phyloP scores from a whole-genome alignment of 1,139 yeast genomes.

The Saccharomyces hybrid region DNA sequence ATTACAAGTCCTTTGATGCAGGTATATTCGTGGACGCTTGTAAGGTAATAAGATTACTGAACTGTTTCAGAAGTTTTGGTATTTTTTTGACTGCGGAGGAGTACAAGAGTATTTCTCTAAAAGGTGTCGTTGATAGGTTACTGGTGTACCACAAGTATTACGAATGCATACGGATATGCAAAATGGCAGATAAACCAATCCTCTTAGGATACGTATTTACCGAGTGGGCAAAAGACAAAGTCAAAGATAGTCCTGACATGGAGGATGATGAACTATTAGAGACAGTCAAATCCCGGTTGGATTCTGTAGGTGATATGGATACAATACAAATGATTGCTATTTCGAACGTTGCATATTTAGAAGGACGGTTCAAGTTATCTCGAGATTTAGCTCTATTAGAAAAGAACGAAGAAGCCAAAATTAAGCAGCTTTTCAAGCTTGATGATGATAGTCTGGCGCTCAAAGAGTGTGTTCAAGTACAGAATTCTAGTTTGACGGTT shows the following conservation, averaged over 20 bases:
- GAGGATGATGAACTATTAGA: conserved; percentile 53
- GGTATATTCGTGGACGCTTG: conserved; percentile 48
- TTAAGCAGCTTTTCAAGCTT: conserved; percentile 57
- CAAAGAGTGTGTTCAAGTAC: conserved; percentile 57
- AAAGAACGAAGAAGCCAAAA: conserved; percentile 53
- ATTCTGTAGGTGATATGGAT: conserved; percentile 18
- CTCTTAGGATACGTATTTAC: conserved; percentile 39
- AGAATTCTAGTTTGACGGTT: conserved; percentile 56
- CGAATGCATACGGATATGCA: conserved; percentile 55
- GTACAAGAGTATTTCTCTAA: conserved; percentile 42
- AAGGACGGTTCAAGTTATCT: conserved; percentile 69
- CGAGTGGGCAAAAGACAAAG: conserved; percentile 77
- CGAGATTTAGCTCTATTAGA: conserved; percentile 60
- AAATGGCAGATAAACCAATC: conserved; percentile 11
- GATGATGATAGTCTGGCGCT: conserved; percentile 70
- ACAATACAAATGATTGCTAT: conserved; percentile 53
- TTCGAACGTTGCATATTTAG: conserved; percentile 66
- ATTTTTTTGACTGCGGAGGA: conserved; percentile 57
- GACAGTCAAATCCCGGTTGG: conserved; percentile 39
- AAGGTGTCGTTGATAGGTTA: conserved; percentile 49
- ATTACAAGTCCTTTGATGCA: conserved; percentile 21
- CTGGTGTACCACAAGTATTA: conserved; percentile 54
- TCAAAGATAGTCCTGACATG: conserved; percentile 45
- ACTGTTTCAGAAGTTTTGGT: conserved; percentile 44
- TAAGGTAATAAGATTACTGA: conserved; percentile 56